These are phyloP conservation scores for Podospora appendiculata DNA, from an alignment of 495 filamentous ascomycete genomes.

Conservation along the genomic window DNA sequence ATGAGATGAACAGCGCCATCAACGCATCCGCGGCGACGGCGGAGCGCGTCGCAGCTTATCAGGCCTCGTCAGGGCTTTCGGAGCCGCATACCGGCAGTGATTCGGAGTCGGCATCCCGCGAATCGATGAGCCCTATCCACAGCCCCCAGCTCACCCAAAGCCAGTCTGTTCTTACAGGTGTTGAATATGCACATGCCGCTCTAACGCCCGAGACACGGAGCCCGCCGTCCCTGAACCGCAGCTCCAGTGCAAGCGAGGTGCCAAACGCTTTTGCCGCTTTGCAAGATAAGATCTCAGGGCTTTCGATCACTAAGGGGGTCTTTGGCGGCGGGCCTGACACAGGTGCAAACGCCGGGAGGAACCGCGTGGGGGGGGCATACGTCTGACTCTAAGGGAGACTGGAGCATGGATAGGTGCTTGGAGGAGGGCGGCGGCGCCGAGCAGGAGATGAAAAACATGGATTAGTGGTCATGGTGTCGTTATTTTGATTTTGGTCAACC, in stretches of 20 bases:
- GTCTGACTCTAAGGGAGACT: background rate
- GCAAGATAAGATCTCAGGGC: constrained; percentile 38
- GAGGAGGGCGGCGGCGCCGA: constrained; percentile 5
- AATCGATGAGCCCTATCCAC: constrained; percentile 13
- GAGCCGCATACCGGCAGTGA: constrained; percentile 11
- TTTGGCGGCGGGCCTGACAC: constrained; percentile 10
- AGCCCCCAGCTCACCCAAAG: constrained; percentile 28
- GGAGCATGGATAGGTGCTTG: background rate
- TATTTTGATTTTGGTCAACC: background rate
- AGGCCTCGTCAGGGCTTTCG: constrained; percentile 13
- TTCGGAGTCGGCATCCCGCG: constrained; percentile 9
- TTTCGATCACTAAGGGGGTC: constrained; percentile 32
- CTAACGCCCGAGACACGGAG: constrained; percentile 26
- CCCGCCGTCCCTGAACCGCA: constrained; percentile 28
- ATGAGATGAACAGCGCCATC: constrained; percentile 81
- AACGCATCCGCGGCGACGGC: constrained; percentile 32
- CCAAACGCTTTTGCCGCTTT: constrained; percentile 32
- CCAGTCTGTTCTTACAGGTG: constrained; percentile 33
- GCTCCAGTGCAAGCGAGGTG: constrained; percentile 32
- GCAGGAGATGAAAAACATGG: constrained; percentile 28
- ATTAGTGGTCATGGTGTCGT: constrained; percentile 4
- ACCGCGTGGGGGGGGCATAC: constrained; percentile 1
- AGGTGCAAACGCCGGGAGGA: constrained; percentile 6
- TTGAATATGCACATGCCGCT: constrained; percentile 32
- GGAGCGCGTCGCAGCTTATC: constrained; percentile 22